These are phyloP conservation scores for Xylaria telfairii DNA, from an alignment of 495 filamentous ascomycete species.

Conservation along the genomic window DNA sequence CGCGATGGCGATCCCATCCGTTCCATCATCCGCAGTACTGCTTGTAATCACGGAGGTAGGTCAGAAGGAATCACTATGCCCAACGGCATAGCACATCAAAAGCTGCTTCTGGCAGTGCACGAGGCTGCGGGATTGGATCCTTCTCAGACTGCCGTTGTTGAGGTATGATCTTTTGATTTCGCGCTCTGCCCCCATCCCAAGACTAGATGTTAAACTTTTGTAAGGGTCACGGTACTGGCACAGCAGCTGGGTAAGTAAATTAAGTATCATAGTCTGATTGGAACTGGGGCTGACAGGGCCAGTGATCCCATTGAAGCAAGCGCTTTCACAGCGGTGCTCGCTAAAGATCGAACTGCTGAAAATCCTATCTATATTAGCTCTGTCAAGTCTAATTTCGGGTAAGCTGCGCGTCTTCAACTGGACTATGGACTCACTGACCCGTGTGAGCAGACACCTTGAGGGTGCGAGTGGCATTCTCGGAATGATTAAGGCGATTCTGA, in stretches of 20 bases:
- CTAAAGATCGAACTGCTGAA: slow-evolving; percentile 33
- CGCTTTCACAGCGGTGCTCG: slow-evolving; percentile 54
- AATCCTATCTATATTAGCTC: slow-evolving; percentile 57
- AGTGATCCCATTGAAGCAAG: slow-evolving; percentile 63
- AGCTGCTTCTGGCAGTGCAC: slow-evolving; percentile 49
- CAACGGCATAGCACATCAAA: slow-evolving; percentile 55
- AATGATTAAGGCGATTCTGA: slow-evolving; percentile 59
- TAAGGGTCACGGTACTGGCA: slow-evolving; percentile 25
- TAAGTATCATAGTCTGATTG: background rate
- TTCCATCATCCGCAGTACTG: slow-evolving; percentile 57
- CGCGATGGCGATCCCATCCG: slow-evolving; percentile 60
- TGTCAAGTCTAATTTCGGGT: slow-evolving; percentile 61
- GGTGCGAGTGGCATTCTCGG: slow-evolving; percentile 57
- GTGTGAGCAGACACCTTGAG: slow-evolving; percentile 49
- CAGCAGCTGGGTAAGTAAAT: slow-evolving; percentile 44
- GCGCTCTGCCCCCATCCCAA: slow-evolving; percentile 43
- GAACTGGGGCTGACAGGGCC: background rate
- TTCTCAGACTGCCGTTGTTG: slow-evolving; percentile 50
- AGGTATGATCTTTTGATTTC: slow-evolving; percentile 46
- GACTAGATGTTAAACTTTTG: slow-evolving; percentile 42
- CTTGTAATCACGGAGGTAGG: slow-evolving; percentile 61
- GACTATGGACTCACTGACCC: background rate
- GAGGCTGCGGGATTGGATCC: slow-evolving; percentile 37
- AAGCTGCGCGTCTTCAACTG: background rate
- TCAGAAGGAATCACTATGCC: slow-evolving; percentile 59